Base-by-base conservation (phyloP, 345 rosid species). In the Carallia brachiata region DNA sequence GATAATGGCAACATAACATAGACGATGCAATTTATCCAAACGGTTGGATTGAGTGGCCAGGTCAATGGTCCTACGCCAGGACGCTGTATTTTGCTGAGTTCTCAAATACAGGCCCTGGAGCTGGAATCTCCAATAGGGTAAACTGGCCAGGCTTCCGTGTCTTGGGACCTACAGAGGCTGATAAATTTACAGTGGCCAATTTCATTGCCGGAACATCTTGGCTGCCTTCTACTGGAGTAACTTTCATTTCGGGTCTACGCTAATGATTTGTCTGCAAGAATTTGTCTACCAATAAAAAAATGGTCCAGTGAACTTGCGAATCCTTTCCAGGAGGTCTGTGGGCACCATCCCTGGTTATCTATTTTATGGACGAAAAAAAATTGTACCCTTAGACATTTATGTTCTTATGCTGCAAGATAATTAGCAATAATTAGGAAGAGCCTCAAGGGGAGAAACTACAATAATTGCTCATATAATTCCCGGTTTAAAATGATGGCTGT, bases 1-100 rank as follows among this genome's bases (percentile, higher is more conserved):
- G 12, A 82, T 93, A 59, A 87, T 93, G 88, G 78, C 23, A 89
- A 67, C 77, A 95, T 4, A 75, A 56, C 18, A 84, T 90, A 0
- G 97, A 84, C 3, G 84, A 78, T 1, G 71, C 61, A 5, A 74
- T 90, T 13, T 72, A 83, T 0, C 52, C 86, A 3, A 83, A 69
- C 40, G 98, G 95, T 8, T 93, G 97, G 98, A 50, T 83, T 5
- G 80, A 83, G 80, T 93, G 97, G 98, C 89, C 90, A 2, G 87
- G 84, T 44, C 63, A 19, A 2, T 78, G 75, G 71, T 52, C 74
- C 48, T 28, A 74, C 15, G 31, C 54, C 32, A 81, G 78, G 31
- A 73, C 84, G 0, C 66, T 85, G 6, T 88, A 85, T 36, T 88
- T 82, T 67, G 92, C 84, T 0, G 92, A 88, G 66, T 88, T 71